Conservation (phyloP, 257 asterid genomes). For the Linaria vulgaris region DNA sequence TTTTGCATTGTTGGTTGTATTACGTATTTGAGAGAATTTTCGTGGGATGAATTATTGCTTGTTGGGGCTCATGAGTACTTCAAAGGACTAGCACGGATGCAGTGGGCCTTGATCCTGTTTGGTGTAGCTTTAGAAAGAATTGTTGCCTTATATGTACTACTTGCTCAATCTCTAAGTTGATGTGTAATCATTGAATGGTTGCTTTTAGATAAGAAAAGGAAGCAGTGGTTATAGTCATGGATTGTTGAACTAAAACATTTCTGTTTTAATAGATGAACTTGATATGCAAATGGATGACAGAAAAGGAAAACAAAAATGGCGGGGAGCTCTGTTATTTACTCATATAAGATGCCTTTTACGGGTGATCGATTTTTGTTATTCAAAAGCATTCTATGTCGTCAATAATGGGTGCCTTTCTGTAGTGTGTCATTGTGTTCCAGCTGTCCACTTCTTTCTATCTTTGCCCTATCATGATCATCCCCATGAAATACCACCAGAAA, state of each 20-base stretch:
- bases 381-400: no score
- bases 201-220: not conserved
- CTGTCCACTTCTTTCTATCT: no score
- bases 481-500: no score
- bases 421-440: not conserved
- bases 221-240: not conserved
- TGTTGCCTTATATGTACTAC: not conserved
- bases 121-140: constrained; percentile 5
- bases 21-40: not conserved
- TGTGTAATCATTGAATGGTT: constrained; percentile 10
- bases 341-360: no score
- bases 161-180: constrained; percentile 7
- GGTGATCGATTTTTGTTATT: no score
- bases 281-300: constrained; percentile 21
- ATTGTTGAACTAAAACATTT: not conserved
- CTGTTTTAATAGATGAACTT: not conserved
- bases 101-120: constrained; percentile 1
- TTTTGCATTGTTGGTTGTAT: constrained; percentile 5
- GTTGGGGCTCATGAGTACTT: not conserved
- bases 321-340: no score
- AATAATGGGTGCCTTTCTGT: no score
- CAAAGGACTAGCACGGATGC: constrained; percentile 10
- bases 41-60: constrained; percentile 2
- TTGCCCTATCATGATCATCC: no score
- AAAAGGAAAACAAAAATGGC: not conserved